Conservation (phyloP, 2,329 filamentous ascomycete genomes). For the Penicillium janthinellum region DNA sequence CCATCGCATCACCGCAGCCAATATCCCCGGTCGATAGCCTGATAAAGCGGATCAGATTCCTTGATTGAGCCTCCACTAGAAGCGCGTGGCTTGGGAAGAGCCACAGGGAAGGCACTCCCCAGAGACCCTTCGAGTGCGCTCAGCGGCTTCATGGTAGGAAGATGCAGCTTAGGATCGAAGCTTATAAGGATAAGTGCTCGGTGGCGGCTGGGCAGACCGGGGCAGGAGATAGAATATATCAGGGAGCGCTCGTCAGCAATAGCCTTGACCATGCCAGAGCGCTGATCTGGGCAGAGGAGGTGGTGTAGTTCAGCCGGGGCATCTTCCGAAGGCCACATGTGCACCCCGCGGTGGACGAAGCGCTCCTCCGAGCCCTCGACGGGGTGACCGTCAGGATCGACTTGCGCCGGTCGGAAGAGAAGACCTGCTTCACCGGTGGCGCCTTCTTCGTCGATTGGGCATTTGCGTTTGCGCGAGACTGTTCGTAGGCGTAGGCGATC, state of each 20-base stretch:
- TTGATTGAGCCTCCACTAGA: conserved; percentile 7
- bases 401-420: conserved; percentile 34
- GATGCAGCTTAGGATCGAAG: conserved; percentile 42
- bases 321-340: conserved; percentile 46
- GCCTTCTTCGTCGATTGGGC: conserved; percentile 39
- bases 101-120: conserved; percentile 4
- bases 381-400: conserved; percentile 26
- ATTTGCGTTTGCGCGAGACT: conserved; percentile 46
- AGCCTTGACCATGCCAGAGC: conserved; percentile 37
- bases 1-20: conserved; percentile 16
- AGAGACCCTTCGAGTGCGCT: conserved; percentile 3
- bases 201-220: conserved; percentile 23
- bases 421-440: conserved; percentile 27
- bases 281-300: conserved; percentile 42
- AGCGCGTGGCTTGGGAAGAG: background rate
- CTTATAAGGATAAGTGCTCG: conserved; percentile 42
- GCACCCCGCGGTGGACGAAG: conserved; percentile 42
- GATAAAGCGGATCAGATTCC: conserved; percentile 18
- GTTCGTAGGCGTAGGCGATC: conserved; percentile 47
- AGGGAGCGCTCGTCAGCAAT: conserved; percentile 44
- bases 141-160: conserved; percentile 7
- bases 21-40: conserved; percentile 22
- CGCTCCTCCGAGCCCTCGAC: conserved; percentile 42
- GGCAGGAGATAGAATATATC: conserved; percentile 41
- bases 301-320: conserved; percentile 41